Conservation (phyloP, 2,329 filamentous ascomycete species). For the Pseudogymnoascus verrucosus region DNA sequence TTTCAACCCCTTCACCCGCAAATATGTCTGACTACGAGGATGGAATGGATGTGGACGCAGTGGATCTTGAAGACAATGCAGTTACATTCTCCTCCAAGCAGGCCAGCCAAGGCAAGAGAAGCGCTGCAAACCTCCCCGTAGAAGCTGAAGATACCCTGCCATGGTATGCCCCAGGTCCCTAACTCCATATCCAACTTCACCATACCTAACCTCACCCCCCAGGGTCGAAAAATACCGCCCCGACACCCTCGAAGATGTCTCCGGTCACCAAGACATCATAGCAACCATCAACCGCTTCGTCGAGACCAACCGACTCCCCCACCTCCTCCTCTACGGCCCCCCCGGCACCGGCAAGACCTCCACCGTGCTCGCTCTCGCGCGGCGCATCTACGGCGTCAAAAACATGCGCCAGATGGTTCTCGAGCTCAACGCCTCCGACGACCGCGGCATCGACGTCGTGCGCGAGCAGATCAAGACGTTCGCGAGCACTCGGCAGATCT, state of each 20-base stretch:
- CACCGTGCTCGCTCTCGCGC: conserved; percentile 85
- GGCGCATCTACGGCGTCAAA: conserved; percentile 81
- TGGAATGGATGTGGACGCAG: conserved; percentile 61
- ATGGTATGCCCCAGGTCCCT: conserved; percentile 50
- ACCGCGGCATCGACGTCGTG: conserved; percentile 95
- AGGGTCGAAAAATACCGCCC: conserved; percentile 98
- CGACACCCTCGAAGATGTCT: conserved; percentile 81
- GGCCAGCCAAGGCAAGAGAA: conserved; percentile 79
- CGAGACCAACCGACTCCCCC: conserved; percentile 85
- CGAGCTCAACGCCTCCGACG: conserved; percentile 94
- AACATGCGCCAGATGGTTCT: conserved; percentile 99
- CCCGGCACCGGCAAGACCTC: conserved; percentile 97
- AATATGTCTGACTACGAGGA: conserved; percentile 51
- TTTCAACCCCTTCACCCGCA: not conserved
- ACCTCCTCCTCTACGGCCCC: conserved; percentile 92
- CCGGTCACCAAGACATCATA: conserved; percentile 93
- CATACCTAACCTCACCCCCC: not conserved
- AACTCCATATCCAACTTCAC: not conserved
- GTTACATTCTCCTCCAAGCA: conserved; percentile 66
- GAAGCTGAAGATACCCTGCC: conserved; percentile 90
- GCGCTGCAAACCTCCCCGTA: conserved; percentile 84
- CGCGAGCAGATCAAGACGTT: conserved; percentile 99
- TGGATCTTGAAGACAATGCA: conserved; percentile 31
- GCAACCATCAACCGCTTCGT: conserved; percentile 97
- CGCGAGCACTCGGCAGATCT: conserved; percentile 96